Evolutionary conservation across 2,329 filamentous ascomycete genomes (phyloP).

Genomic region (Helminthosporium solani): DNA sequence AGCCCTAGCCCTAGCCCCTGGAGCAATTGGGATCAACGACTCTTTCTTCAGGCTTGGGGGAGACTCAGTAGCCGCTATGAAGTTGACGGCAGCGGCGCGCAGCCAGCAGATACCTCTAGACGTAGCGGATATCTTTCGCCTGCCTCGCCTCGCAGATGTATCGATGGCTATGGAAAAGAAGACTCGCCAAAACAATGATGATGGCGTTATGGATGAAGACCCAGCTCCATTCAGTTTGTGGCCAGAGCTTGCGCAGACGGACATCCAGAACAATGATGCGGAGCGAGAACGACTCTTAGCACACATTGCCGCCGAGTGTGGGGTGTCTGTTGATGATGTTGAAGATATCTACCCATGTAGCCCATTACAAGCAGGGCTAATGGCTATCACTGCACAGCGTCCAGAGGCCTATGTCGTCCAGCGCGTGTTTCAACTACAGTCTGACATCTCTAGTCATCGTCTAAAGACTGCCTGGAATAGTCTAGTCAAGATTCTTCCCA

Average conservation of each 20-base stretch:
- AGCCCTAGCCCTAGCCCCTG: too few relatives aligned
- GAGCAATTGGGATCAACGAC: too few relatives aligned
- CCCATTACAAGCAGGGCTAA: slow-evolving; percentile 44
- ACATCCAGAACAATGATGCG: too few relatives aligned
- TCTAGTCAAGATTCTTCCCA: not conserved
- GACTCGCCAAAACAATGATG: slow-evolving; percentile 17
- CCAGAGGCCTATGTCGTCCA: slow-evolving; percentile 55
- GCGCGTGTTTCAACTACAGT: not conserved
- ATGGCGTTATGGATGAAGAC: slow-evolving; percentile 23
- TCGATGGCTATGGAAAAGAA: too few relatives aligned
- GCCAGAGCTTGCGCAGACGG: slow-evolving; percentile 35
- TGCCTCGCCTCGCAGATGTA: too few relatives aligned
- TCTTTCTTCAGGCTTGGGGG: too few relatives aligned
- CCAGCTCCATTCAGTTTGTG: slow-evolving; percentile 35
- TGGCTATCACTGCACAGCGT: slow-evolving; percentile 44
- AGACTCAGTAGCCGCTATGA: too few relatives aligned
- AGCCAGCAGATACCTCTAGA: too few relatives aligned
- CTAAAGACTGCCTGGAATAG: not conserved
- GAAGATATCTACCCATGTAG: slow-evolving; percentile 48
- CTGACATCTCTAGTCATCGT: not conserved
- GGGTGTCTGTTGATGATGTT: slow-evolving; percentile 23
- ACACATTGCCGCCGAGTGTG: slow-evolving; percentile 38
- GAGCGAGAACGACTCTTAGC: too few relatives aligned
- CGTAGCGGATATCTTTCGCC: too few relatives aligned
- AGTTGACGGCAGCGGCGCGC: too few relatives aligned